phyloP scores from a whole-genome alignment of 2,329 filamentous ascomycete genomes.

The Dactylellina cionopaga region DNA sequence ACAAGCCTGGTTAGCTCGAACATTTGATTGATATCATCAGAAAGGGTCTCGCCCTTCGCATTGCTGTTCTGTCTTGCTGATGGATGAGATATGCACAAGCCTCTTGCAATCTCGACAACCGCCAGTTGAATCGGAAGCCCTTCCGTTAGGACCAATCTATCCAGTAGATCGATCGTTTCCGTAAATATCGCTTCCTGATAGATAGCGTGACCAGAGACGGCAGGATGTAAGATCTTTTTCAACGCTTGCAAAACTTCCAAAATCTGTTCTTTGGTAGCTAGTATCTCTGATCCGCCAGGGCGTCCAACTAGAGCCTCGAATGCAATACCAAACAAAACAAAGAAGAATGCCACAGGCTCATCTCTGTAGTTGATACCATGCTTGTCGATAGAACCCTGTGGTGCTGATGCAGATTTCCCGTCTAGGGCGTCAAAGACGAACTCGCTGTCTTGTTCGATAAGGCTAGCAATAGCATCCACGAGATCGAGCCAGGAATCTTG shows the following conservation, averaged over 20 bases:
- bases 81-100: slow-evolving; percentile 88
- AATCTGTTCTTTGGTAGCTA: slow-evolving; percentile 79
- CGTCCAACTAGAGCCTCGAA: slow-evolving; percentile 94
- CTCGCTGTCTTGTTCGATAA: slow-evolving; percentile 97
- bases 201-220: slow-evolving; percentile 94
- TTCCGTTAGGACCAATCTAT: slow-evolving; percentile 90
- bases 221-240: slow-evolving; percentile 93
- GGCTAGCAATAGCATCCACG: slow-evolving; percentile 93
- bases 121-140: slow-evolving; percentile 86
- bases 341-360: slow-evolving; percentile 98
- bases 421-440: slow-evolving; percentile 97
- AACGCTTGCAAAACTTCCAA: slow-evolving; percentile 88
- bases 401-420: slow-evolving; percentile 72
- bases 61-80: slow-evolving; percentile 78
- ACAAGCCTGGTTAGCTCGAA: slow-evolving; percentile 97
- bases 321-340: slow-evolving; percentile 93
- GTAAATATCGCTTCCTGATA: slow-evolving; percentile 96
- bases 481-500: slow-evolving; percentile 97
- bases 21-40: slow-evolving; percentile 96
- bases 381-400: slow-evolving; percentile 57
- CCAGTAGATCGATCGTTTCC: slow-evolving; percentile 94
- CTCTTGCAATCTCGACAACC: slow-evolving; percentile 92
- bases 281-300: slow-evolving; percentile 71
- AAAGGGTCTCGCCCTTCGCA: slow-evolving; percentile 79
- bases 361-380: slow-evolving; percentile 96